phyloP scores from a whole-genome alignment of 2,329 filamentous ascomycete genomes.

The Trichoderma semiorbis region DNA sequence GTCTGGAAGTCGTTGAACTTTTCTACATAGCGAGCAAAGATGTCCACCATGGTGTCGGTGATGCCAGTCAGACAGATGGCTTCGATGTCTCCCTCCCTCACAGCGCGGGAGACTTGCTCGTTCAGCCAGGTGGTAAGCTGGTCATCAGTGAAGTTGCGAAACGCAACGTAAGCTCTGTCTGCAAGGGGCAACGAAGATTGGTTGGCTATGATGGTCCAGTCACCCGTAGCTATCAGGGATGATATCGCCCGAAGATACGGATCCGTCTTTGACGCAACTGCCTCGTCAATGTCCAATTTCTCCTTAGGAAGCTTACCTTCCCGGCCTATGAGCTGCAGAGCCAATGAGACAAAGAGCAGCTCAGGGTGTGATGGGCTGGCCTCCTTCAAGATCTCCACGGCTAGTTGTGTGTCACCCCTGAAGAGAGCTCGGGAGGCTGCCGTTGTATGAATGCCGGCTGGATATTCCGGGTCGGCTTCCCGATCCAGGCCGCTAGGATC shows the following conservation, averaged over 20 bases:
- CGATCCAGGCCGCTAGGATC: slow-evolving; percentile 43
- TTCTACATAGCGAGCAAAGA: slow-evolving; percentile 71
- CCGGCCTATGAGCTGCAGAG: slow-evolving; percentile 60
- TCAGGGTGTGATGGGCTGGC: slow-evolving; percentile 61
- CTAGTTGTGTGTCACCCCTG: slow-evolving; percentile 64
- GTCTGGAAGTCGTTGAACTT: slow-evolving; percentile 78
- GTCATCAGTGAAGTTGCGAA: slow-evolving; percentile 62
- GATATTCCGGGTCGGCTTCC: slow-evolving; percentile 43
- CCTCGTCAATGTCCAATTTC: slow-evolving; percentile 57
- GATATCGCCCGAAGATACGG: slow-evolving; percentile 79
- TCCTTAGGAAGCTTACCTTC: slow-evolving; percentile 45
- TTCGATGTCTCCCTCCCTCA: slow-evolving; percentile 67
- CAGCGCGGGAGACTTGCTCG: slow-evolving; percentile 58
- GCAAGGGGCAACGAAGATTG: slow-evolving; percentile 70
- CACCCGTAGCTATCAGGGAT: slow-evolving; percentile 69
- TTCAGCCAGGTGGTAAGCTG: slow-evolving; percentile 65
- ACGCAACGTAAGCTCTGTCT: slow-evolving; percentile 70
- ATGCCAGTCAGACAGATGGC: slow-evolving; percentile 76
- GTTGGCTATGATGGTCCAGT: slow-evolving; percentile 71
- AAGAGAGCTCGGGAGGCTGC: slow-evolving; percentile 74
- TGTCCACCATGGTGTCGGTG: slow-evolving; percentile 66
- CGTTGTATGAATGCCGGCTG: slow-evolving; percentile 63
- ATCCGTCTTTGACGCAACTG: slow-evolving; percentile 62
- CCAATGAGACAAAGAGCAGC: slow-evolving; percentile 65
- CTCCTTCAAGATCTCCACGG: slow-evolving; percentile 65